Percentiles rank a stretch among this genome's conserved stretches.
Conservation (phyloP, 306 rosid species). For the Senna siamea region DNA sequence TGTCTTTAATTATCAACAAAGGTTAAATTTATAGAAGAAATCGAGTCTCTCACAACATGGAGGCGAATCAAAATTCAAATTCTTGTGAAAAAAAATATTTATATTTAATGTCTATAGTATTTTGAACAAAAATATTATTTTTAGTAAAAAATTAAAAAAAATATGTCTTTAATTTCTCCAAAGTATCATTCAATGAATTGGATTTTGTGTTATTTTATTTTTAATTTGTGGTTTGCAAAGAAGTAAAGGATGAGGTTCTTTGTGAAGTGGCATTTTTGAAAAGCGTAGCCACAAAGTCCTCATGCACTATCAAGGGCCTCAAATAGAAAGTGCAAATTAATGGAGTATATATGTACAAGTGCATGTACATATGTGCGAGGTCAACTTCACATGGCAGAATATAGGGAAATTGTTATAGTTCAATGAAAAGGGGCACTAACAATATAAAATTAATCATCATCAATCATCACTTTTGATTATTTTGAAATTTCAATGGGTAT, state of each 20-base stretch:
- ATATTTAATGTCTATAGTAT: no score
- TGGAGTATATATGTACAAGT: not conserved
- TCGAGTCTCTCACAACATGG: no score
- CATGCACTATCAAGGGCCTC: constrained; percentile 5
- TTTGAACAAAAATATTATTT: no score
- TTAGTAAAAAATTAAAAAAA: no score
- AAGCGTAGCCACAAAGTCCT: not conserved
- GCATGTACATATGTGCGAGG: not conserved
- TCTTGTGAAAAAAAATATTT: no score
- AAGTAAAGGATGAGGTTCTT: not conserved
- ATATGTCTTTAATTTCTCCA: not conserved
- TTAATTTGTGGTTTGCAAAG: not conserved
- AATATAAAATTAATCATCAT: not conserved
- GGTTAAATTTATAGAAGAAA: no score
- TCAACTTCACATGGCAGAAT: not conserved
- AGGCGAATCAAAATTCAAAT: no score
- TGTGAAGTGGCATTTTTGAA: not conserved
- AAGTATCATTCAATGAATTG: not conserved
- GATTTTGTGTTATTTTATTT: not conserved
- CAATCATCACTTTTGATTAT: not conserved
- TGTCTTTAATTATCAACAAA: no score
- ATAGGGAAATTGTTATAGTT: no score
- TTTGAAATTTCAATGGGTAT: not conserved
- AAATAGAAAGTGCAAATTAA: no score
- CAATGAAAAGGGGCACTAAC: not conserved